These are phyloP conservation scores for Ganoderma leucocontextum DNA, from an alignment of 1,284 basidiomycete species.

Conservation along the genomic window DNA sequence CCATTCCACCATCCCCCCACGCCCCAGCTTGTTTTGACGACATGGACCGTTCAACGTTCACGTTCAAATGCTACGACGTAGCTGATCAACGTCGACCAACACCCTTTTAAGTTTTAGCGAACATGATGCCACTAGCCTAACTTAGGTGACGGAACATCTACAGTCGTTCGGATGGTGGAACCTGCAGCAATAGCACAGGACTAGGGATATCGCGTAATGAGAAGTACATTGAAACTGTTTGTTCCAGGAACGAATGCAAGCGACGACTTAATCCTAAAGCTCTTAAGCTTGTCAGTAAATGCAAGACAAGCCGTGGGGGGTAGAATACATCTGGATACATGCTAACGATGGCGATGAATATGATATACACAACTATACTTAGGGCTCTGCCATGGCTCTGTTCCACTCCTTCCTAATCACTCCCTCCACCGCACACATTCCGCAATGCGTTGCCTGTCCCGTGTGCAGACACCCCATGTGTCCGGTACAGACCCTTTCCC, in stretches of 20 bases:
- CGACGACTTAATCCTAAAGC: neutral
- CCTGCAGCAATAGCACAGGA: no score
- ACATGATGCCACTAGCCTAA: no score
- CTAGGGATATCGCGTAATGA: no score
- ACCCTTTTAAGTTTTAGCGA: no score
- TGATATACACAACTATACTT: conserved; percentile 26
- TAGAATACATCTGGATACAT: conserved; percentile 9
- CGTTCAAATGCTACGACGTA: no score
- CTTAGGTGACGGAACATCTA: no score
- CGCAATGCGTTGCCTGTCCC: neutral
- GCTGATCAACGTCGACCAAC: no score
- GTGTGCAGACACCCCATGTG: neutral
- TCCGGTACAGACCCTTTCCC: neutral
- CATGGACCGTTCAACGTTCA: no score
- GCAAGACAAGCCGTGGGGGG: neutral
- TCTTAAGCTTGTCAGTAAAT: neutral
- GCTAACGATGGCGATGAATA: conserved; percentile 9
- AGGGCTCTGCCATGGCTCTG: conserved; percentile 16
- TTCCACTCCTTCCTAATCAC: conserved; percentile 17
- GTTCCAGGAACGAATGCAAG: neutral
- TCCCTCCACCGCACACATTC: neutral
- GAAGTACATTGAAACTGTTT: neutral
- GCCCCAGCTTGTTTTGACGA: neutral
- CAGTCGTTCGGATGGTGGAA: no score
- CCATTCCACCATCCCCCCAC: neutral